Evolutionary conservation across 2,329 filamentous ascomycete genomes (phyloP).

Genomic region (Aspergillus sp.): DNA sequence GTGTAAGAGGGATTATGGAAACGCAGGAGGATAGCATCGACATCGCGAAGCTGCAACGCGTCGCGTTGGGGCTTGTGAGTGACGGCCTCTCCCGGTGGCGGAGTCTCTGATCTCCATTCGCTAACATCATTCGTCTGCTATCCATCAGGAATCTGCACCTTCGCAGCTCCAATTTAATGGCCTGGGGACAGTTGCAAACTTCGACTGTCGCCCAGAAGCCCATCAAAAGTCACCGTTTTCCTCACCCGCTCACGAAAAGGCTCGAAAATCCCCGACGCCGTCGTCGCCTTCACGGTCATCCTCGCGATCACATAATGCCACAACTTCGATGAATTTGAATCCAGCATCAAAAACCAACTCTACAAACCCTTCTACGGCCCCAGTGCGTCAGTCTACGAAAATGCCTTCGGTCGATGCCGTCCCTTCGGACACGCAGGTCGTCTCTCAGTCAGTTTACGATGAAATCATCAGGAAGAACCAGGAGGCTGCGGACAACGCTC

Average conservation of each 20-base stretch:
- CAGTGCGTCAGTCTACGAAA: conserved; percentile 26
- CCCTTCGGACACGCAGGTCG: conserved; percentile 46
- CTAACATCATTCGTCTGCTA: conserved; percentile 27
- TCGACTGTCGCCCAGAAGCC: background rate
- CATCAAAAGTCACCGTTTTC: conserved; percentile 8
- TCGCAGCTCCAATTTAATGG: conserved; percentile 25
- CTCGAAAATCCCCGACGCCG: conserved; percentile 15
- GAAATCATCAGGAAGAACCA: conserved; percentile 41
- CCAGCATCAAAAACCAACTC: conserved; percentile 14
- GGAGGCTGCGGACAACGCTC: conserved; percentile 28
- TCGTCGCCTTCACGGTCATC: conserved; percentile 6
- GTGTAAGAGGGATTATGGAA: conserved; percentile 32
- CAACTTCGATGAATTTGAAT: conserved; percentile 16
- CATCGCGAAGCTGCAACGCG: conserved; percentile 42
- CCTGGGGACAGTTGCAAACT: conserved; percentile 13
- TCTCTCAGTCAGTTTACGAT: conserved; percentile 49
- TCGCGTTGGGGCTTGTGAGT: conserved; percentile 44
- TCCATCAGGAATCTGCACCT: conserved; percentile 31
- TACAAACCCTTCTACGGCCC: conserved; percentile 13
- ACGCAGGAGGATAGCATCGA: conserved; percentile 46
- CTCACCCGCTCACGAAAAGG: conserved; percentile 11
- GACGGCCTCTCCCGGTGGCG: conserved; percentile 27
- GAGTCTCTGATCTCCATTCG: conserved; percentile 18
- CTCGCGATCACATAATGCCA: conserved; percentile 24
- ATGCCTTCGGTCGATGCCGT: conserved; percentile 39